A percentile compares a stretch with the other conserved stretches of the same genome.
phyloP scores from a whole-genome alignment of 2,329 filamentous ascomycete genomes.

The Golovinomyces cichoracearum region DNA sequence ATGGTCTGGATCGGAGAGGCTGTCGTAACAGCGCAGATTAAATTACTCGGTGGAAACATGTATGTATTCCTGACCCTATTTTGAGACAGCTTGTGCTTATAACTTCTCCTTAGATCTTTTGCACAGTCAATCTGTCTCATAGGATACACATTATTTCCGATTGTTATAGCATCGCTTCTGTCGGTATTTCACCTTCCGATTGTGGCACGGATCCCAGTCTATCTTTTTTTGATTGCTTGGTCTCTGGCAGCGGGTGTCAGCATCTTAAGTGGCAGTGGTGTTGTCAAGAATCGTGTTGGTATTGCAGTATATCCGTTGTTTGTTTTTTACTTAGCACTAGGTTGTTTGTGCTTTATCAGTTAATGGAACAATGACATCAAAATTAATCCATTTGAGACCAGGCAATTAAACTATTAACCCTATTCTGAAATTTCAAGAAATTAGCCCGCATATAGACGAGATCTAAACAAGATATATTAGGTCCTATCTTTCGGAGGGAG shows the following conservation, averaged over 20 bases:
- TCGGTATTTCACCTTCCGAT: slow-evolving; percentile 58
- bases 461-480: too few species aligned
- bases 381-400: too few species aligned
- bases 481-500: too few species aligned
- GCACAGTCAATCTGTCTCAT: slow-evolving; percentile 96
- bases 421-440: too few species aligned
- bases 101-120: slow-evolving; percentile 36
- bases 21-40: slow-evolving; percentile 93
- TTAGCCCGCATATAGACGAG: too few species aligned
- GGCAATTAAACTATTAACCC: too few species aligned
- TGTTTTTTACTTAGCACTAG: slow-evolving; percentile 80
- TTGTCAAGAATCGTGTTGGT: slow-evolving; percentile 79
- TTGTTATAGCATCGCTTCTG: slow-evolving; percentile 75
- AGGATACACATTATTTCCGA: slow-evolving; percentile 88
- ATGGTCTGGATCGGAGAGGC: slow-evolving; percentile 94
- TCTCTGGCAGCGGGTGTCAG: slow-evolving; percentile 86
- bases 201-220: slow-evolving; percentile 70
- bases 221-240: slow-evolving; percentile 70
- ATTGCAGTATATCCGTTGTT: slow-evolving; percentile 87
- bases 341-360: slow-evolving; percentile 75
- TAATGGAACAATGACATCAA: background rate
- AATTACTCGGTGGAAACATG: slow-evolving; percentile 89
- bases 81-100: background rate
- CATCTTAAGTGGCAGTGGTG: slow-evolving; percentile 82
- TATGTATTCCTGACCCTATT: slow-evolving; percentile 24